Evolutionary conservation across 2,329 filamentous ascomycete species (phyloP).

Genomic region (Fusarium oxysporum): DNA sequence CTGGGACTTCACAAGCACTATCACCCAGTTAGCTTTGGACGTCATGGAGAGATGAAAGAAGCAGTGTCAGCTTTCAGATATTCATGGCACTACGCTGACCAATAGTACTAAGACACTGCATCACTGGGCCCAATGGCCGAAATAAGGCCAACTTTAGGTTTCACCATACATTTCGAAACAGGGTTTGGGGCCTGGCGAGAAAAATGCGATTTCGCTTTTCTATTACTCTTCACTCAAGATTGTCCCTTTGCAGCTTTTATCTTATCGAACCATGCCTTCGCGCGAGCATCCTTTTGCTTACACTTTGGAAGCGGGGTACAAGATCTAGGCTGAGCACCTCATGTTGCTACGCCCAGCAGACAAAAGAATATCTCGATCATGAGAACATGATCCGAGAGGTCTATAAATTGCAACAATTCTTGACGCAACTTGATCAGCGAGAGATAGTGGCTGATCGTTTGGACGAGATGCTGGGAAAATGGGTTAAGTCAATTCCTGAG

Average conservation of each 20-base stretch:
- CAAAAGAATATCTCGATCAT: too few relatives aligned
- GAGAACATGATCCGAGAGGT: too few relatives aligned
- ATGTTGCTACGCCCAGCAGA: not conserved
- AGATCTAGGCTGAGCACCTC: not conserved
- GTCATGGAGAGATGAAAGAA: not conserved
- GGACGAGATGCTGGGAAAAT: not conserved
- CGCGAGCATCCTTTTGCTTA: not conserved
- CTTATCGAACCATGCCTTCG: too few relatives aligned
- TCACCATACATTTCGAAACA: too few relatives aligned
- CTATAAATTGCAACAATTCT: too few relatives aligned
- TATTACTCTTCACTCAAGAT: too few relatives aligned
- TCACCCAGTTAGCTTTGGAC: not conserved
- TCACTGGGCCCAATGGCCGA: not conserved
- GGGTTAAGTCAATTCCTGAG: not conserved
- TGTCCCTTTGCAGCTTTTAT: too few relatives aligned
- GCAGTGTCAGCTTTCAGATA: not conserved
- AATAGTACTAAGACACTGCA: not conserved
- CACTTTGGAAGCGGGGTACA: not conserved
- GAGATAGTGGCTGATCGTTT: rapidly evolving
- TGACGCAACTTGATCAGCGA: not conserved
- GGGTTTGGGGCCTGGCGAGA: too few relatives aligned
- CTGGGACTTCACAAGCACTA: not conserved
- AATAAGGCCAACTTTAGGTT: too few relatives aligned
- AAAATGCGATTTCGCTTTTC: too few relatives aligned
- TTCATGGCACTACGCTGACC: rapidly evolving